These are phyloP conservation scores for Erodium texanum DNA, from an alignment of 441 rosid species.

Conservation along the genomic window DNA sequence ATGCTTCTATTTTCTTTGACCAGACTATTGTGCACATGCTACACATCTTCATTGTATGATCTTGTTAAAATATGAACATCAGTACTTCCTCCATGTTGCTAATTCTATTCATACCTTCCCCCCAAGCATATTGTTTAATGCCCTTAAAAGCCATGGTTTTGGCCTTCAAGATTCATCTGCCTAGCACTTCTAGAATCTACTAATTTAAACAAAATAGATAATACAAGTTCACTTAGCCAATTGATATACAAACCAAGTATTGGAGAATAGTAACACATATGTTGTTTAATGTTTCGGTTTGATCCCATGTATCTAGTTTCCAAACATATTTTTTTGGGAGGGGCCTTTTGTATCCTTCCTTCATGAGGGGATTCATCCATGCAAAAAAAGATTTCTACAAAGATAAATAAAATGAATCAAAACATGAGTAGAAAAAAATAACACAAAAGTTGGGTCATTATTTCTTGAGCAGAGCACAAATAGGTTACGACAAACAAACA, in stretches of 20 bases:
- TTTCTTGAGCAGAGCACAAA: constrained; percentile 11
- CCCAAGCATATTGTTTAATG: constrained; percentile 73
- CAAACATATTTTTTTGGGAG: constrained; percentile 89
- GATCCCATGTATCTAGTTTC: constrained; percentile 93
- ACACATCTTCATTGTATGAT: too few species aligned
- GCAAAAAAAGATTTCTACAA: constrained; percentile 51
- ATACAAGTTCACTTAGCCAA: constrained; percentile 16
- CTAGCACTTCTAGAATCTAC: constrained; percentile 83
- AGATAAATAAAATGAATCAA: constrained; percentile 9
- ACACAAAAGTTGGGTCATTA: constrained; percentile 6
- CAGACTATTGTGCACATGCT: too few species aligned
- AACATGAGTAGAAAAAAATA: constrained; percentile 14
- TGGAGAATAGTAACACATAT: constrained; percentile 32
- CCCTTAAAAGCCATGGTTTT: constrained; percentile 92
- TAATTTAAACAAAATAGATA: constrained; percentile 21
- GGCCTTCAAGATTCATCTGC: constrained; percentile 61
- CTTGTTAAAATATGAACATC: too few species aligned
- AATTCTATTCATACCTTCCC: constrained; percentile 52
- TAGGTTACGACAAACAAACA: neutral
- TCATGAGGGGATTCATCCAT: constrained; percentile 94
- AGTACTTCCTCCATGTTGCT: constrained; percentile 1
- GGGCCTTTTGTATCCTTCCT: constrained; percentile 77
- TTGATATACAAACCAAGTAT: constrained; percentile 11
- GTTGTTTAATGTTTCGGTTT: constrained; percentile 57
- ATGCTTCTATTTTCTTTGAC: too few species aligned